Conservation (phyloP, 1,284 basidiomycete genomes). For the Cutaneotrichosporon sp. region DNA sequence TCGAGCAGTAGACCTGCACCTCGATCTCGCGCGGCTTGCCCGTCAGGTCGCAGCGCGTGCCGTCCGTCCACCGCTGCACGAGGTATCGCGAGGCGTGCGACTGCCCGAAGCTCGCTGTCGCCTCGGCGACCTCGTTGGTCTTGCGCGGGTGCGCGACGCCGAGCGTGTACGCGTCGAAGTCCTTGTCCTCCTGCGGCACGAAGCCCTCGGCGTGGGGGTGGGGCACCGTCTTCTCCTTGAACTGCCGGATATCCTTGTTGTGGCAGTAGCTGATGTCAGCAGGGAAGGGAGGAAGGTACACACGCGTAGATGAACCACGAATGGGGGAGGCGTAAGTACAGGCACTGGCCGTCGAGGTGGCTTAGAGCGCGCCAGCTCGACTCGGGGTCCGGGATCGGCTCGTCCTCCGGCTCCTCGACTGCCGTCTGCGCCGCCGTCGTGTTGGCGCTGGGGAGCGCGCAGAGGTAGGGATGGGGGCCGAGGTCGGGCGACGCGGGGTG, state of each 20-base stretch:
- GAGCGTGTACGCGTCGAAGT: conserved; percentile 50
- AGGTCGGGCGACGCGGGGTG: conserved; percentile 20
- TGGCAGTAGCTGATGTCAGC: conserved; percentile 68
- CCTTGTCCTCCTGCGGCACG: conserved; percentile 69
- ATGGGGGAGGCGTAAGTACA: conserved; percentile 49
- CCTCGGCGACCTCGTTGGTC: conserved; percentile 18
- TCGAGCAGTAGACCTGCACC: conserved; percentile 95
- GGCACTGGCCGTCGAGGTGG: conserved; percentile 54
- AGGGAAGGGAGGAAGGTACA: conserved; percentile 7
- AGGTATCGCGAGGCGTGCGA: conserved; percentile 68
- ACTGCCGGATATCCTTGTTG: conserved; percentile 83
- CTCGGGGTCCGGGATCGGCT: conserved; percentile 46
- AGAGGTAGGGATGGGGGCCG: conserved; percentile 41
- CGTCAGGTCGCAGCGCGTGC: conserved; percentile 88
- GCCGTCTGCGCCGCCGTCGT: conserved; percentile 32
- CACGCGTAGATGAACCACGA: conserved; percentile 90
- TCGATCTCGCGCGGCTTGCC: conserved; percentile 80
- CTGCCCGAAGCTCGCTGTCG: conserved; percentile 34
- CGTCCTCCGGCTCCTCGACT: conserved; percentile 27
- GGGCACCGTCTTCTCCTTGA: conserved; percentile 66
- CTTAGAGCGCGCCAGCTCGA: conserved; percentile 50
- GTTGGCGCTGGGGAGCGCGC: conserved; percentile 43
- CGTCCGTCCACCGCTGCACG: conserved; percentile 82
- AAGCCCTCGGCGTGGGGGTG: conserved; percentile 67
- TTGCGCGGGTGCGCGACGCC: conserved; percentile 37